Conservation (phyloP, 371 early-diverging fungal species). For the Coemansia sp. region DNA sequence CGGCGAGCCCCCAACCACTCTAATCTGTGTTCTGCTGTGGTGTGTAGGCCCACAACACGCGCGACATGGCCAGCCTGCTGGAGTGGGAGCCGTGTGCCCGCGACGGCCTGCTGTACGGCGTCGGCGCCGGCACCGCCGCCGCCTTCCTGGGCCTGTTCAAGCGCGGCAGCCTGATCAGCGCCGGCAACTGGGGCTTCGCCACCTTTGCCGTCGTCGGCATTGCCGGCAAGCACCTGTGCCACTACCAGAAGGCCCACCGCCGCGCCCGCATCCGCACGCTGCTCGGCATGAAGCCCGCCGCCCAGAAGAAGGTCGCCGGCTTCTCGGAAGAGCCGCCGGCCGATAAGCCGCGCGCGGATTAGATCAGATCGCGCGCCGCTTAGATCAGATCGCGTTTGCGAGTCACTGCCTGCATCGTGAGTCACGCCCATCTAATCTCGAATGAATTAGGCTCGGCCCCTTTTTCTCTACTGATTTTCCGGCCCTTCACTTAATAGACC, state of each 20-base stretch:
- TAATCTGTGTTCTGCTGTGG: neutral
- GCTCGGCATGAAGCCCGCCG: slow-evolving; percentile 18
- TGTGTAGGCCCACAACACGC: slow-evolving; percentile 38
- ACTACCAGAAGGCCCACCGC: slow-evolving; percentile 37
- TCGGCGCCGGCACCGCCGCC: slow-evolving; percentile 25
- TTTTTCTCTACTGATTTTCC: neutral
- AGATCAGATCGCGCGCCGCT: too few species aligned
- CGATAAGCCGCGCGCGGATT: neutral
- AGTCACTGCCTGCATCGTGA: too few species aligned
- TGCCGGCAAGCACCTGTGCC: slow-evolving; percentile 32
- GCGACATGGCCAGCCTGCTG: slow-evolving; percentile 16
- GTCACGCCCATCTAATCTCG: neutral
- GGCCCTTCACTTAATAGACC: neutral
- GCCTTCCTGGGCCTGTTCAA: slow-evolving; percentile 36
- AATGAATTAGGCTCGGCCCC: neutral
- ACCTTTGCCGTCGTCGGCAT: slow-evolving; percentile 29
- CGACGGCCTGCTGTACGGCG: slow-evolving; percentile 43
- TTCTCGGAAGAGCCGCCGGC: slow-evolving; percentile 8
- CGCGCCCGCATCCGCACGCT: slow-evolving; percentile 33
- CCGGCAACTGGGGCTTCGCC: slow-evolving; percentile 43
- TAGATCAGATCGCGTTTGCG: neutral
- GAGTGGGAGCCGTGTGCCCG: slow-evolving; percentile 39
- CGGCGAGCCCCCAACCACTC: neutral
- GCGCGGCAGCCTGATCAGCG: slow-evolving; percentile 25
- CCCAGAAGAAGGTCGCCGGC: slow-evolving; percentile 12